These are phyloP conservation scores for Podospora bellae-mahoneyi DNA, from an alignment of 495 filamentous ascomycete genomes.

Conservation along the genomic window DNA sequence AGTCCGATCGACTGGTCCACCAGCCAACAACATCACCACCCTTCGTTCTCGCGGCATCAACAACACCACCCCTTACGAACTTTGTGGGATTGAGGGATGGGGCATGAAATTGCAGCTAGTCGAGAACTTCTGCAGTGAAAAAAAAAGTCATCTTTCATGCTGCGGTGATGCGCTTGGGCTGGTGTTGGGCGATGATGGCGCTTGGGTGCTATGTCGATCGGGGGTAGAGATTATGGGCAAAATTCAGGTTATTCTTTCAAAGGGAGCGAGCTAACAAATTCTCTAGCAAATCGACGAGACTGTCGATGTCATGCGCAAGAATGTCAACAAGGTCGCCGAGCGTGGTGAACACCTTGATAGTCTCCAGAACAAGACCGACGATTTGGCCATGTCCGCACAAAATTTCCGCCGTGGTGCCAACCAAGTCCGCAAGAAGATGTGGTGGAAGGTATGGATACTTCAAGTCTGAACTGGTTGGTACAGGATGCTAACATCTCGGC, in stretches of 20 bases:
- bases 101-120: neutral
- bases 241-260: neutral
- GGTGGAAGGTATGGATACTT: slow-evolving; percentile 47
- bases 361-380: slow-evolving; percentile 94
- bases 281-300: slow-evolving; percentile 93
- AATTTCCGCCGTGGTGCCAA: slow-evolving; percentile 95
- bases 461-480: neutral
- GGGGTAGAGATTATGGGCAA: neutral
- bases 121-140: neutral
- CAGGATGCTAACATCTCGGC: neutral
- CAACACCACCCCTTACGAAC: neutral
- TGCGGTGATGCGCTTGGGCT: neutral
- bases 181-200: neutral
- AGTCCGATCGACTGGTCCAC: neutral
- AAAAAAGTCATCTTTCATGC: neutral
- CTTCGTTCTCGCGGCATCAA: neutral
- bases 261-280: neutral
- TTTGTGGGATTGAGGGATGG: neutral
- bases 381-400: slow-evolving; percentile 82
- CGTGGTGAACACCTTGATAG: slow-evolving; percentile 87
- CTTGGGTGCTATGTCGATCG: neutral
- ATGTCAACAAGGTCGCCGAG: slow-evolving; percentile 87
- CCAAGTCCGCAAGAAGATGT: slow-evolving; percentile 88
- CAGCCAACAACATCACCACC: neutral
- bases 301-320: slow-evolving; percentile 87